Percentiles rank a stretch among this genome's conserved stretches.
Evolutionary conservation across 768 basidiomycete genomes (phyloP).

Genomic region (Hericium coralloides): DNA sequence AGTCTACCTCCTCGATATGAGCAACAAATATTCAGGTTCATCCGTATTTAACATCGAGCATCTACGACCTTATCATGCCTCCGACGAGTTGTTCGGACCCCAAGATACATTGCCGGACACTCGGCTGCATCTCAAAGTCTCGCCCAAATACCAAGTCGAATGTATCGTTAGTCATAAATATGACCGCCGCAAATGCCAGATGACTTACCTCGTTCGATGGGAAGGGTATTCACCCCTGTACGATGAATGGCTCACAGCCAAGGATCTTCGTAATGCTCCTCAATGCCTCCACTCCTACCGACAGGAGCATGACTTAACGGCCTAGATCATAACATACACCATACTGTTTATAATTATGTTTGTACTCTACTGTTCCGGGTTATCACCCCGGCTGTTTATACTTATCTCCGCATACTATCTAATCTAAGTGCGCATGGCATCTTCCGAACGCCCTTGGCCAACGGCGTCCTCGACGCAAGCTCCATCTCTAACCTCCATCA

Average conservation of each 20-base stretch:
- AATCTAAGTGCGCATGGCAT: no score
- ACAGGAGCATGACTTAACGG: no score
- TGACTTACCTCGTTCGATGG: constrained; percentile 9
- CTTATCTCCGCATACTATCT: no score
- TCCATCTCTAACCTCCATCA: no score
- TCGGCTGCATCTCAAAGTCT: background rate
- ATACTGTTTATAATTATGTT: no score
- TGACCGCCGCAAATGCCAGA: background rate
- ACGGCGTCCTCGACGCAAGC: no score
- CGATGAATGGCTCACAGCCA: constrained; percentile 9
- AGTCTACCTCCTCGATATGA: constrained; percentile 14
- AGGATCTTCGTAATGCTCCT: background rate
- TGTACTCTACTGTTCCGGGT: no score
- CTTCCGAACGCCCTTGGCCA: no score
- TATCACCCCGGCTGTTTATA: no score
- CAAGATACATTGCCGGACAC: background rate
- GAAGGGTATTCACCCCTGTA: constrained; percentile 6
- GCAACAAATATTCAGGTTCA: constrained; percentile 14
- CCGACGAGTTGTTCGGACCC: constrained; percentile 12
- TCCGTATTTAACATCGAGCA: constrained; percentile 19
- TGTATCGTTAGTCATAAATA: background rate
- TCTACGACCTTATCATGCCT: constrained; percentile 11
- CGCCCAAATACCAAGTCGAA: constrained; percentile 4
- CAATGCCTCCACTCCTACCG: background rate
- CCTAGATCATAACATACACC: no score